Base-by-base conservation (phyloP, 768 basidiomycete species). In the Tricholoma hemisulphureum region DNA sequence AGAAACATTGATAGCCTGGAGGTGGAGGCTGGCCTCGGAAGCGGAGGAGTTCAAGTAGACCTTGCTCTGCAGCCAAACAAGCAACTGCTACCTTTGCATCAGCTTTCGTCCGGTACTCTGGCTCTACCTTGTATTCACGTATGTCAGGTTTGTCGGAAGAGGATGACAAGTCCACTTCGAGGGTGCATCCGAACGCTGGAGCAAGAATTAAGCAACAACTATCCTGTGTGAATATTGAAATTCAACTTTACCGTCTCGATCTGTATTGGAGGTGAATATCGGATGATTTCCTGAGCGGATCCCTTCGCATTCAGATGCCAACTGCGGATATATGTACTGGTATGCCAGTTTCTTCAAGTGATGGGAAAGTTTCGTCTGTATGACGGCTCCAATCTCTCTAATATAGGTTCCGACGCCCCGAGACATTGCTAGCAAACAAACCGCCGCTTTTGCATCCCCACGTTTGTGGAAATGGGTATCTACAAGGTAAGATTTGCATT, bases 401-500 rank as follows among this genome's bases (percentile, higher is more conserved):
- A 87, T 80, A 61, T 85, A 84, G 20, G 76, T 69, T 5, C 83
- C 84, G 9, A 85, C 72, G 8, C 84, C 85, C 59, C 83, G 78
- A 2, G 85, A 83, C 67, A 90, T 81, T 0, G 87, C 89, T 14
- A 83, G 73, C 21, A 91, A 69, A 58, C 81, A 83, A 2, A 83
- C 89, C 0, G 88, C 89, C 0, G 79, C 76, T 67, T 86, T 88
- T n/a, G 88, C 88, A 53, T 90, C 88, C 0, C 72, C 70, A 3
- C 83, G 83, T 63, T 82, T 86, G 2, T 75, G 62, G 61, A 89
- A 89, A 14, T 75, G 74, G 0, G 84, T 74, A n/a, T 89, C 87
- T 26, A 86, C 85, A 5, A 91, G 67, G 61, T 78, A 91, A 0
- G 85, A 83, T 41, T 73, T 77, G 34, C 77, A 79, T 56, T 82